Evolutionary conservation across 1,139 yeast genomes (phyloP), one percentile per base, ranked within the genome.

Genomic region (Taphrina betulina): DNA sequence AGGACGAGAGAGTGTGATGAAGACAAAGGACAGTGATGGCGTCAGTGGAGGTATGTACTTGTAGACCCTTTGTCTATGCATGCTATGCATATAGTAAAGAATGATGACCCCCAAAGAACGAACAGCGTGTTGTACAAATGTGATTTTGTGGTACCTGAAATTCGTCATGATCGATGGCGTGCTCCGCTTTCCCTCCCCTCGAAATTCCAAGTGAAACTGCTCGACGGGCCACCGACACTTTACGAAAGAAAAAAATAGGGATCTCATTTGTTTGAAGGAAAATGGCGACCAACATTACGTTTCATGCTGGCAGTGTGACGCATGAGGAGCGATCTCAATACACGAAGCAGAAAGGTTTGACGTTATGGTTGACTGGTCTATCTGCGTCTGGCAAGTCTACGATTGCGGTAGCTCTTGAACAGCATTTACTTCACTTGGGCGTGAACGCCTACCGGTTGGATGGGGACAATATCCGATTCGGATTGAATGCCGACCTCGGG

Each of bases 1-100:
- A 64, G 99, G 97, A 12, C 86, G 92, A 73, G 98, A 94, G 71
- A 82, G 97, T 66, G 96, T 94, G 55, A 79, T 94, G 81, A 94
- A 92, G 79, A 94, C 92, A 69, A 94, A 94, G 79, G 90, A 90
- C 57, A 98, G 92, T 71, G 97, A 92, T 74, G 90, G 89, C 66
- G 80, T 92, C 63, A 98, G 92, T 73, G 97, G 98, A 53, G 59
- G 59, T 20, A 78, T 92, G 65, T 92, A 92, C 72, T 78, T 89
- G 77, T 89, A 50, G 46, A 50, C n/a, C 10, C n/a, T 26, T 26
- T 26, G 12, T n/a, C n/a, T n/a, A n/a, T n/a, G n/a, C n/a, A n/a
- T n/a, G n/a, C n/a, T n/a, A n/a, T n/a, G n/a, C n/a, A n/a, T n/a
- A n/a, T n/a, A n/a, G n/a, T n/a, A n/a, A n/a, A n/a, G n/a, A n/a